These are phyloP conservation scores for Orobanche coerulescens DNA, from an alignment of 257 asterid genomes.

Conservation along the genomic window DNA sequence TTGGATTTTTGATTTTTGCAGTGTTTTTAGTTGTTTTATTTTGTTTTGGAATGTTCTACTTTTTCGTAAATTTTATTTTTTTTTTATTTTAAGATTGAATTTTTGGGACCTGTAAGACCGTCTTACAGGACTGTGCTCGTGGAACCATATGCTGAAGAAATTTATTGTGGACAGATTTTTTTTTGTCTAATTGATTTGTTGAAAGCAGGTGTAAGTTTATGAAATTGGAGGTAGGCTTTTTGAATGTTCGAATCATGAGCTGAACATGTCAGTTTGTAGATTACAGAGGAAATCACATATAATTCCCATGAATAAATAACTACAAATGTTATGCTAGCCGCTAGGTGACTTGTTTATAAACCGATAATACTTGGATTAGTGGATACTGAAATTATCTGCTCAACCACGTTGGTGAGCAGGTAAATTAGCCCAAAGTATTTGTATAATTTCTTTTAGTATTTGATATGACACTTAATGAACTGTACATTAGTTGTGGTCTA, in stretches of 20 bases:
- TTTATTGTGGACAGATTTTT: too few relatives aligned
- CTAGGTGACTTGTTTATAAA: background rate
- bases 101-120: too few relatives aligned
- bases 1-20: too few relatives aligned
- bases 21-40: too few relatives aligned
- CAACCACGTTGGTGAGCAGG: background rate
- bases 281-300: background rate
- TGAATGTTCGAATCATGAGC: background rate
- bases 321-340: background rate
- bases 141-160: too few relatives aligned
- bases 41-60: too few relatives aligned
- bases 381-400: background rate
- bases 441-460: background rate
- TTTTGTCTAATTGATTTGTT: too few relatives aligned
- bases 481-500: conserved; percentile 1
- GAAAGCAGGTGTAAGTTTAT: too few relatives aligned
- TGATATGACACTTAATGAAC: background rate
- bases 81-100: too few relatives aligned
- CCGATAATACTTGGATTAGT: background rate
- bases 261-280: background rate
- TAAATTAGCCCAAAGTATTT: background rate
- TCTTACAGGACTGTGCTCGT: too few relatives aligned
- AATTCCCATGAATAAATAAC: background rate
- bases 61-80: too few relatives aligned
- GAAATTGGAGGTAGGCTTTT: background rate